phyloP scores from a whole-genome alignment of 768 basidiomycete genomes.

The Kondoa malvinella region DNA sequence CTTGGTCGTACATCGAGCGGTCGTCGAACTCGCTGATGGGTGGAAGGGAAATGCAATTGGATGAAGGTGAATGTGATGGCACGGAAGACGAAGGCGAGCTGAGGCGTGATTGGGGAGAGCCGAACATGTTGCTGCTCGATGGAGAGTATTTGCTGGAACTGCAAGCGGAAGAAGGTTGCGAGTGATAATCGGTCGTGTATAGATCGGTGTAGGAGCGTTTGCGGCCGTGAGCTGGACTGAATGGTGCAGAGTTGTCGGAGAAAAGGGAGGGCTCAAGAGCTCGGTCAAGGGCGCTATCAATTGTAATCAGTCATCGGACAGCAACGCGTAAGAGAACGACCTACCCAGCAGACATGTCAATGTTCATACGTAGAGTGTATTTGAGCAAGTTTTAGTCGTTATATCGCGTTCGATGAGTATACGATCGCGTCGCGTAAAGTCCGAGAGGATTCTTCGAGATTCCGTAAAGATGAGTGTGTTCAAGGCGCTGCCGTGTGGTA shows the following conservation, averaged over 20 bases:
- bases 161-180: background rate
- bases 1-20: background rate
- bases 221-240: background rate
- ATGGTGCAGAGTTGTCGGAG: background rate
- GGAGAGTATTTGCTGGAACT: background rate
- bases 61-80: background rate
- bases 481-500: no score
- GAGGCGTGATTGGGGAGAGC: background rate
- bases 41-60: background rate
- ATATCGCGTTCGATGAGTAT: no score
- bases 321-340: background rate
- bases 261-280: background rate
- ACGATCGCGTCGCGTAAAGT: no score
- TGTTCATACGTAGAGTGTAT: no score
- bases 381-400: no score
- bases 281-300: background rate
- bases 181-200: no score
- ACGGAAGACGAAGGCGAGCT: background rate
- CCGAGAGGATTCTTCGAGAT: no score
- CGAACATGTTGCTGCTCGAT: background rate
- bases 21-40: background rate
- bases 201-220: no score
- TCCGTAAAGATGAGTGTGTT: no score
- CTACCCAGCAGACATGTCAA: slow-evolving; percentile 25
- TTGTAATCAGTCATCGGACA: background rate